A percentile compares a stretch with the other conserved stretches of the same genome.
These are phyloP conservation scores for Trypanosoma vivax DNA, from an alignment of 208 protist species.

Conservation along the genomic window DNA sequence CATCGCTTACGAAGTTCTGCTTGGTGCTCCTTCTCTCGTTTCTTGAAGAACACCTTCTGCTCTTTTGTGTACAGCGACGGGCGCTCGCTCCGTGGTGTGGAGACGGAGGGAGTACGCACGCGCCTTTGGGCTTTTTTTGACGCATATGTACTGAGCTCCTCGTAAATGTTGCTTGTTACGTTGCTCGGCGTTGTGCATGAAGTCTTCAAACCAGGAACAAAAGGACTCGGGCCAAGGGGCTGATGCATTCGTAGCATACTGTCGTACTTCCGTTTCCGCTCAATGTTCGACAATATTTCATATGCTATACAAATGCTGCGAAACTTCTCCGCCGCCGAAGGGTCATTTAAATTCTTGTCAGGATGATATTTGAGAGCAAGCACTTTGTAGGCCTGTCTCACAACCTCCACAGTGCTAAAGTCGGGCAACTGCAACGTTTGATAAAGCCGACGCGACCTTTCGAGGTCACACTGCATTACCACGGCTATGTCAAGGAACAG, in stretches of 20 bases:
- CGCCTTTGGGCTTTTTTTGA: slow-evolving; percentile 9
- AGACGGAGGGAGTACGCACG: neutral
- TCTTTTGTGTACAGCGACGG: slow-evolving; percentile 47
- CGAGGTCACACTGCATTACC: slow-evolving; percentile 15
- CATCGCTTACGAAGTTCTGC: slow-evolving; percentile 27
- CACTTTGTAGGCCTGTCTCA: slow-evolving; percentile 91
- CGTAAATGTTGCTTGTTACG: slow-evolving; percentile 16
- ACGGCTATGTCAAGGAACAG: too few species aligned
- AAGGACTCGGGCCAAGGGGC: slow-evolving; percentile 8
- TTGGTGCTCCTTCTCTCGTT: slow-evolving; percentile 57
- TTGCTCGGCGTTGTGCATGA: neutral
- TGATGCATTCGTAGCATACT: slow-evolving; percentile 61
- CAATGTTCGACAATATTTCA: slow-evolving; percentile 91
- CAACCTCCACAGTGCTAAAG: slow-evolving; percentile 78
- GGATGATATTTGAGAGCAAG: slow-evolving; percentile 94
- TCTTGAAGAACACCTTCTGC: slow-evolving; percentile 56
- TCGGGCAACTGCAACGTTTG: slow-evolving; percentile 75
- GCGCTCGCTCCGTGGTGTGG: slow-evolving; percentile 3
- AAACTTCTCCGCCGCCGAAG: slow-evolving; percentile 78
- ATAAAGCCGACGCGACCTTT: slow-evolving; percentile 56
- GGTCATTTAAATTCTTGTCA: slow-evolving; percentile 90
- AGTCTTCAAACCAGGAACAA: slow-evolving; percentile 1
- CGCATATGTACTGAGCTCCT: slow-evolving; percentile 6
- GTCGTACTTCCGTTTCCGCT: slow-evolving; percentile 95
- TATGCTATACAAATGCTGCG: slow-evolving; percentile 92